A percentile compares a stretch with the other conserved stretches of the same genome.
These are phyloP conservation scores for Corchorus capsularis DNA, from an alignment of 345 rosid genomes.

Conservation along the genomic window DNA sequence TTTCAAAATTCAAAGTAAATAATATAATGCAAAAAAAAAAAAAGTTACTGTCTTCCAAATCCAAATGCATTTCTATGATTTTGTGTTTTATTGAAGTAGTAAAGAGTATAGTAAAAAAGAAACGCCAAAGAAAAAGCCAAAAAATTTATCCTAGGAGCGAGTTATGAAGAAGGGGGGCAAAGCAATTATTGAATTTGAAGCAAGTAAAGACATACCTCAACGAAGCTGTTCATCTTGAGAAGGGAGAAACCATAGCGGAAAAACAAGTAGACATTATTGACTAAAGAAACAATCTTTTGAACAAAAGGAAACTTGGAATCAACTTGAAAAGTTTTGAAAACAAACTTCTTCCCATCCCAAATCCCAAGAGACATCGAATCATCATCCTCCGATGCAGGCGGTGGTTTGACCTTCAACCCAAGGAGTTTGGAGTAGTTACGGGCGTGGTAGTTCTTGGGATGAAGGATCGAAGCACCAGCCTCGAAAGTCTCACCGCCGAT, in stretches of 20 bases:
- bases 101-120: not conserved
- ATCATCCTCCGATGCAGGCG: constrained; percentile 52
- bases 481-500: constrained; percentile 70
- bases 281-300: constrained; percentile 58
- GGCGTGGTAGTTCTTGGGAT: constrained; percentile 82
- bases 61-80: not conserved
- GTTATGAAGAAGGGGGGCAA: not conserved
- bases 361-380: constrained; percentile 58
- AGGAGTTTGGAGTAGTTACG: constrained; percentile 56
- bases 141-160: not conserved
- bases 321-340: constrained; percentile 55
- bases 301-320: constrained; percentile 40
- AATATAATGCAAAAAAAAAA: not conserved
- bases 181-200: not conserved
- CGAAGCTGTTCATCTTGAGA: constrained; percentile 63
- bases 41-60: not conserved
- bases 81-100: too few species aligned
- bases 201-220: constrained; percentile 43
- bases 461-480: constrained; percentile 92
- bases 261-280: constrained; percentile 57
- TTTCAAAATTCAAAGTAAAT: not conserved
- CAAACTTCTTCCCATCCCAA: constrained; percentile 75
- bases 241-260: constrained; percentile 81
- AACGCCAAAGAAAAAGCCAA: not conserved
- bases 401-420: constrained; percentile 44